Percentiles rank a stretch among this genome's conserved stretches.
These are phyloP conservation scores for Rubia balearica DNA, from an alignment of 305 asterid species.

Conservation along the genomic window DNA sequence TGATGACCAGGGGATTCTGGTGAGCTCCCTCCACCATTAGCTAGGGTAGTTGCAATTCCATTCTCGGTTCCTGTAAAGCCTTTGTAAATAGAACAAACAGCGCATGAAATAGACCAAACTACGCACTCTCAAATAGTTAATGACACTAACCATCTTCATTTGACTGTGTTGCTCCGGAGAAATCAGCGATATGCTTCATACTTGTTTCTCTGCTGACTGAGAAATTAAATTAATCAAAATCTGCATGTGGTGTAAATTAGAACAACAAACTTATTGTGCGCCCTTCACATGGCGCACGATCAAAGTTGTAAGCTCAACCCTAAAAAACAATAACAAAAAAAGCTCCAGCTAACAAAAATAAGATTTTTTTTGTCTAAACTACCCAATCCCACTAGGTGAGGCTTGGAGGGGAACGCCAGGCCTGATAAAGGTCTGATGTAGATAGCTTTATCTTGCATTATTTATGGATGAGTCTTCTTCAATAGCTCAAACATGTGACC, in stretches of 20 bases:
- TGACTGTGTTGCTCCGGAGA: slow-evolving; percentile 24
- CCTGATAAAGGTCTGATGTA: no score
- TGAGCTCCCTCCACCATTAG: slow-evolving; percentile 34
- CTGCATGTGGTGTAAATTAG: neutral
- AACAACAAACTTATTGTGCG: neutral
- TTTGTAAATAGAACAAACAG: slow-evolving; percentile 17
- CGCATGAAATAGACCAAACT: slow-evolving; percentile 12
- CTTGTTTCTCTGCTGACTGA: slow-evolving; percentile 56
- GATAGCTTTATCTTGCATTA: no score
- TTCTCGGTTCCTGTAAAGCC: slow-evolving; percentile 44
- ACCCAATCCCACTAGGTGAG: no score
- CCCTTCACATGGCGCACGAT: neutral
- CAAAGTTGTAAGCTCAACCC: neutral
- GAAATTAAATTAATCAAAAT: slow-evolving; percentile 19
- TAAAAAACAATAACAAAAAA: neutral
- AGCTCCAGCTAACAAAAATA: neutral
- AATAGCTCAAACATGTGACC: no score
- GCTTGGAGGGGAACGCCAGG: no score
- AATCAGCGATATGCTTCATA: slow-evolving; percentile 32
- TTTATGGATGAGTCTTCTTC: no score
- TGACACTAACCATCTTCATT: slow-evolving; percentile 35
- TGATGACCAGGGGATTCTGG: slow-evolving; percentile 69
- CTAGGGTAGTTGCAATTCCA: slow-evolving; percentile 22
- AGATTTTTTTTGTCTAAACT: no score
- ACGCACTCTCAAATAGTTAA: slow-evolving; percentile 15